Base-by-base conservation (phyloP, 2,329 filamentous ascomycete species). In the Apiospora hydei region DNA sequence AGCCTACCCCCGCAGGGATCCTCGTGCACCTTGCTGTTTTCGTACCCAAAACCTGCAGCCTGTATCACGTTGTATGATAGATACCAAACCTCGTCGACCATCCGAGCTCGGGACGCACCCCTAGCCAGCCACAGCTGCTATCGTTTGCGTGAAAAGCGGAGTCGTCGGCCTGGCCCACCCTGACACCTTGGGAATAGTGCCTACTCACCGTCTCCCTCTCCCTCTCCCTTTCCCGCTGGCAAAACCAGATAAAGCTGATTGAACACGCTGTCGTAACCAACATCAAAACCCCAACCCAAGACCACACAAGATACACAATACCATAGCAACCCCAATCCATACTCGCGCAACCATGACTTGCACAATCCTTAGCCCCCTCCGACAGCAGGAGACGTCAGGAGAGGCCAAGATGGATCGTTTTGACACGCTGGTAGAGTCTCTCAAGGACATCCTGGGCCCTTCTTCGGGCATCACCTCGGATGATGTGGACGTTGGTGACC, bases 381-480 rank as follows among this genome's bases (percentile, higher is more conserved):
- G 11, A 14, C 2, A 64, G 34, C 57, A 64, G 57, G 57, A 64
- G 34, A 24, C 57, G 18, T 41, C 57, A 11, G 13, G 18, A 43
- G n/a, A 66, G 38, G 13, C 47, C 73, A 73, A 72, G 57, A 77
- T 77, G 72, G 84, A 88, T 76, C 81, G 82, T 16, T 96, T 97
- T 80, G 89, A 95, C 49, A 82, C 85, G 70, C 90, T 97, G 66
- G 93, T 97, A 71, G 79, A 88, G 72, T 89, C 90, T n/a, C 89
- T 98, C 77, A 95, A 92, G 78, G 84, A 88, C 71, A 90, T 90
- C 34, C 88, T 98, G 6, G 95, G 94, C 2, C 92, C 94, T 4
- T 93, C 91, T 72, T 96, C 93, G 16, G 95, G 95, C 3, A 88
- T 97, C 77, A 91, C 93, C 73, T 96, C 93, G 46, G 92, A 91